Evolutionary conservation across 257 asterid genomes (phyloP), one percentile per base, ranked within the genome.

Genomic region (Solanum bukasovii): DNA sequence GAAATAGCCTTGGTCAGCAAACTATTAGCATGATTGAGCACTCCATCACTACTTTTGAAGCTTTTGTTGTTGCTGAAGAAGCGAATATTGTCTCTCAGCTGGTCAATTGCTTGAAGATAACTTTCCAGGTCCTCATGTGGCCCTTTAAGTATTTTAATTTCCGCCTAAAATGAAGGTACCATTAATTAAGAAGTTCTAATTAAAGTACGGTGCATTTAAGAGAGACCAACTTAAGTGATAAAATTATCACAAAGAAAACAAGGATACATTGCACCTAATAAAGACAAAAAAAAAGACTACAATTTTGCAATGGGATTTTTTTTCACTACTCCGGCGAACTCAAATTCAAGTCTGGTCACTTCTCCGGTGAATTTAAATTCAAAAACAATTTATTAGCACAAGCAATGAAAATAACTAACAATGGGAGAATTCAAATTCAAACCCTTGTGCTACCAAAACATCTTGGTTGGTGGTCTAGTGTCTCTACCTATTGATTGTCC

Each of bases 61-160:
- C 97, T 96, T 94, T 94, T 95, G 92, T 95, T 97, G 93, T 93
- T 96, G 93, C 93, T 94, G 92, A 97, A 97, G 92, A 97, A 97
- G 68, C 88, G 90, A 88, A 97, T 93, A 88, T 97, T 97, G 91
- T 90, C 93, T 90, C 96, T 92, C 88, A 97, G 92, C 85, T 97
- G 99, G 83, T 93, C 99, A 88, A 97, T 96, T 84, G 99, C 99
- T 92, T 94, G 91, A 89, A 97, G 99, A 89, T 97, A 97, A 92
- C 96, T 95, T 90, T 96, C 99, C 42, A 97, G 95, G 91, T 97
- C 99, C 90, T 96, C 99, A 73, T 94, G 98, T 83, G 99, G 99
- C 86, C 99, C 99, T 91, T 96, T 95, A 68, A 96, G 95, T 91
- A 97, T 97, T 92, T 96, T 97, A 87, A 94, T 96, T 91, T 97